These are phyloP conservation scores for Canavalia ensiformis DNA, from an alignment of 306 rosid genomes.

Conservation along the genomic window DNA sequence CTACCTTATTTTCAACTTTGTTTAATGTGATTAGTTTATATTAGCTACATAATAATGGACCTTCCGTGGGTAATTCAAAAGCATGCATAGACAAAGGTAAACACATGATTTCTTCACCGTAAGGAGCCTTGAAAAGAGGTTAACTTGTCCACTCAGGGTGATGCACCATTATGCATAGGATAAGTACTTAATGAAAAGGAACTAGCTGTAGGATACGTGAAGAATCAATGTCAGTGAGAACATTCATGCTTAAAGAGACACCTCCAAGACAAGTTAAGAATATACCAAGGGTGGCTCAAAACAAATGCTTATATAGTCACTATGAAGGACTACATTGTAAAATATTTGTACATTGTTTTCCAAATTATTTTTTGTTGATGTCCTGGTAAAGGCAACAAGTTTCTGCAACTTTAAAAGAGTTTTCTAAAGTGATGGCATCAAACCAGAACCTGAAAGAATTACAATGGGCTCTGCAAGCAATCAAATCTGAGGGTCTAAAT, in stretches of 20 bases:
- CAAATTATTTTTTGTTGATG: slow-evolving; percentile 10
- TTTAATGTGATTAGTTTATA: slow-evolving; percentile 3
- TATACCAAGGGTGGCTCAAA: slow-evolving; percentile 16
- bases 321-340: too few relatives aligned
- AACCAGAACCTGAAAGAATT: slow-evolving; percentile 66
- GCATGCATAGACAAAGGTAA: not conserved
- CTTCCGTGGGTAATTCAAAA: not conserved
- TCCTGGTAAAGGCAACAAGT: slow-evolving; percentile 38
- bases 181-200: too few relatives aligned
- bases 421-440: slow-evolving; percentile 67
- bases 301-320: too few relatives aligned
- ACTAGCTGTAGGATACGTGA: too few relatives aligned
- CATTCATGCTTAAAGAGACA: slow-evolving; percentile 34
- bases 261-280: slow-evolving; percentile 60
- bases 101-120: slow-evolving; percentile 24
- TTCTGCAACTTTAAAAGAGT: slow-evolving; percentile 39
- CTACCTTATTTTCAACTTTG: not conserved
- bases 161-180: too few relatives aligned
- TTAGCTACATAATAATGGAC: slow-evolving; percentile 10
- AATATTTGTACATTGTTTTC: slow-evolving; percentile 15
- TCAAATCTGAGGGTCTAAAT: too few relatives aligned
- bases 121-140: slow-evolving; percentile 40
- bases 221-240: slow-evolving; percentile 38
- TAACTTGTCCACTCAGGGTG: slow-evolving; percentile 30
- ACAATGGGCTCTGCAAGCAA: slow-evolving; percentile 65